Evolutionary conservation across 2,329 filamentous ascomycete species (phyloP), one percentile per base, ranked within the genome.

Genomic region (Fusarium sp.): DNA sequence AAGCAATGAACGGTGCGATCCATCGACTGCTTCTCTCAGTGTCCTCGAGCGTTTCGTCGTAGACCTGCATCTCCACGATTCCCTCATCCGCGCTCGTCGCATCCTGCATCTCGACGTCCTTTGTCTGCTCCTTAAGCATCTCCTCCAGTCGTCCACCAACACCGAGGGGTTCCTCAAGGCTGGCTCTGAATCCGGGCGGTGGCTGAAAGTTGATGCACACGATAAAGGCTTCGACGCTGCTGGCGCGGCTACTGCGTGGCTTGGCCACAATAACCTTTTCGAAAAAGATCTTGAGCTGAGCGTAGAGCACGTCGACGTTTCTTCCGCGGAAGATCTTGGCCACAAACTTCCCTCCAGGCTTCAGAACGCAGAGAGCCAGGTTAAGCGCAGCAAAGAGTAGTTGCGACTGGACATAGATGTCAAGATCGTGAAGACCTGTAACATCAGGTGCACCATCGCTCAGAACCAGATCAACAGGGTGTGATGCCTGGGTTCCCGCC

Each of bases 361-460:
- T 91, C 20, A 99, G 87, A 11, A 99, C 93, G 77, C 95, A 97
- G 11, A 97, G 88, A 0, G 96, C 93, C 3, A 99, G 88, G 78
- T 97, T 97, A 18, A 99, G 87, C 0, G 96, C 96, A 0, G 95
- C 93, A 79, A 96, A 97, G 54, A 99, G 90, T 8, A 99, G 86
- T 80, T 98, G 96, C 8, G 92, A 94, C 81, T 99, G 96, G 16
- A 99, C 92, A 80, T 99, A 99, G 73, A 98, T 98, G 80, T 99
- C 96, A 34, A 99, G 88, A 78, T 99, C 96, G 79, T 99, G 96
- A 1, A 99, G 86, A 18, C 96, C 96, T 0, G 96, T 99, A 11
- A 99, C 96, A 75, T 99, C 96, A 0, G 96, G 96, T 0, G 96
- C 96, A 58, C 96, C 96, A 75, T 99, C 96, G 62, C 93, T 97